A percentile compares a stretch with the other conserved stretches of the same genome.
phyloP scores from a whole-genome alignment of 2,329 filamentous ascomycete genomes.

The Orbilia oligospora region DNA sequence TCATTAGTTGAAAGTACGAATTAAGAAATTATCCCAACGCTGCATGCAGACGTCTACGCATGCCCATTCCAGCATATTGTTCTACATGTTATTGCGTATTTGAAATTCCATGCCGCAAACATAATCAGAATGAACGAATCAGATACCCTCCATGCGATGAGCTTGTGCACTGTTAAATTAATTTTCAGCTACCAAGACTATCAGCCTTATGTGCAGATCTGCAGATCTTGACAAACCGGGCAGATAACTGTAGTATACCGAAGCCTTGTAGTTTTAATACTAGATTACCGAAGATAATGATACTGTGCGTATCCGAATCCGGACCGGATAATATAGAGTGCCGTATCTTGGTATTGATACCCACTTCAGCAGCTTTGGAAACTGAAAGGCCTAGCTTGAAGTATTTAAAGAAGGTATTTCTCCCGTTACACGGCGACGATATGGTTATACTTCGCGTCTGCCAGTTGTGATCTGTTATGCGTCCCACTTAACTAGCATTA shows the following conservation, averaged over 20 bases:
- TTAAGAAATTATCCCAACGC: neutral
- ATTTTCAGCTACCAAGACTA: neutral
- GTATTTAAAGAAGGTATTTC: too few relatives aligned
- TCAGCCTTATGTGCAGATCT: conserved; percentile 3
- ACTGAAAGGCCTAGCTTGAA: too few relatives aligned
- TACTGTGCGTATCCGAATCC: too few relatives aligned
- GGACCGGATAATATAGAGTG: too few relatives aligned
- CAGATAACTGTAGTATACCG: neutral
- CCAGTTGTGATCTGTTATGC: too few relatives aligned
- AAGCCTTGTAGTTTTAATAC: too few relatives aligned
- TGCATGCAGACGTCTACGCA: neutral
- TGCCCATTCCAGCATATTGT: neutral
- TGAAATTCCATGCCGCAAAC: neutral
- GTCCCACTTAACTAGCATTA: too few relatives aligned
- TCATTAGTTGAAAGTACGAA: conserved; percentile 15
- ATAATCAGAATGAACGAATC: neutral
- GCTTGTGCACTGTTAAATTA: too few relatives aligned
- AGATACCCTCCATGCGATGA: neutral
- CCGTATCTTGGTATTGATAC: neutral
- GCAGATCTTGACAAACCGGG: neutral
- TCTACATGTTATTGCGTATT: neutral
- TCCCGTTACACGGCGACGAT: too few relatives aligned
- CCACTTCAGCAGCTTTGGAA: too few relatives aligned
- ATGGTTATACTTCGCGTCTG: too few relatives aligned
- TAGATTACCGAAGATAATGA: too few relatives aligned